Evolutionary conservation across 192 early-diverging fungal genomes (phyloP).

Genomic region (Pilaira anomala): DNA sequence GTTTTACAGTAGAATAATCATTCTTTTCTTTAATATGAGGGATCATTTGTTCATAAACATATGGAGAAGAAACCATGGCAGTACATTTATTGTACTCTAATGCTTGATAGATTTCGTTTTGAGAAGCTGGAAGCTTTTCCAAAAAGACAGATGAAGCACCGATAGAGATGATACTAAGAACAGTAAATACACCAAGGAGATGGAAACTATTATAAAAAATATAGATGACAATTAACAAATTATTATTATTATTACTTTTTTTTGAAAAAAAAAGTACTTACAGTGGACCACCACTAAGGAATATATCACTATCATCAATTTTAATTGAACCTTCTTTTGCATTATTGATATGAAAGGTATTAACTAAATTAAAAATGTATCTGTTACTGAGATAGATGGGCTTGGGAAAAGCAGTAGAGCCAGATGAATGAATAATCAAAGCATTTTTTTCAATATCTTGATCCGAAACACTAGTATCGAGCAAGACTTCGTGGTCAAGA

Average conservation of each 20-base stretch:
- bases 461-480: neutral
- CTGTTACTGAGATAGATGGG: conserved; percentile 5
- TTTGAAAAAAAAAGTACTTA: neutral
- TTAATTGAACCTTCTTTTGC: too few relatives aligned
- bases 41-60: conserved; percentile 7
- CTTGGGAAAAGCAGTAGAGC: conserved; percentile 11
- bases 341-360: neutral
- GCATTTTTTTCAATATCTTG: conserved; percentile 1
- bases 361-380: neutral
- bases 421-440: conserved; percentile 13
- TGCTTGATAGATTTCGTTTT: neutral
- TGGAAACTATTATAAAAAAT: conserved; percentile 15
- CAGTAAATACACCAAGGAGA: neutral
- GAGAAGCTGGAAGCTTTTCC: conserved; percentile 14
- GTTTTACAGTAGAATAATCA: neutral
- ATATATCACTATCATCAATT: neutral
- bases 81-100: conserved; percentile 5
- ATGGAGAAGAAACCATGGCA: conserved; percentile 1
- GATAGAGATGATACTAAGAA: neutral
- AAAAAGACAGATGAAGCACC: conserved; percentile 4
- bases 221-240: too few relatives aligned
- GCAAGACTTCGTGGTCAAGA: neutral
- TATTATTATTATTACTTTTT: neutral
- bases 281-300: conserved; percentile 11
- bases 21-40: conserved; percentile 2